Percentiles rank a stretch among this genome's conserved stretches.
Evolutionary conservation across 345 rosid species (phyloP).

Genomic region (Brassica juncea): DNA sequence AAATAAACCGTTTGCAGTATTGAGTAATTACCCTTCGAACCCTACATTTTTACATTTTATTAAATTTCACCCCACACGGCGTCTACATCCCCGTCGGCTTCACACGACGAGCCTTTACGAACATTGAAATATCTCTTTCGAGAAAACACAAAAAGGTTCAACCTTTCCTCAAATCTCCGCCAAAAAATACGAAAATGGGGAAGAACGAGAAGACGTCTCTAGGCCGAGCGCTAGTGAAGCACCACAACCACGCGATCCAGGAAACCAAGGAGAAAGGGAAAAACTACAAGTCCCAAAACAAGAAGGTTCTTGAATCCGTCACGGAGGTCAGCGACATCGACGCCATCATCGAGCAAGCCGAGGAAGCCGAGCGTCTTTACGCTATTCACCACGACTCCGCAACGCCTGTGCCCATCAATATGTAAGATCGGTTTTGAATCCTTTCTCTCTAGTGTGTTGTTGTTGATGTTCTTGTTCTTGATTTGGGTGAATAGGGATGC

Average conservation of each 20-base stretch:
- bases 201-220: slow-evolving; percentile 78
- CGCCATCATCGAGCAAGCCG: slow-evolving; percentile 74
- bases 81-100: not conserved
- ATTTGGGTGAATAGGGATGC: slow-evolving; percentile 48
- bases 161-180: not conserved
- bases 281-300: slow-evolving; percentile 53
- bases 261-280: slow-evolving; percentile 80
- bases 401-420: slow-evolving; percentile 49
- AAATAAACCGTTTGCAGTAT: not conserved
- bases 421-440: slow-evolving; percentile 41
- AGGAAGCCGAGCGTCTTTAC: slow-evolving; percentile 60
- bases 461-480: not conserved
- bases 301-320: slow-evolving; percentile 78
- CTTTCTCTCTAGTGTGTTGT: not conserved
- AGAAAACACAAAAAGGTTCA: not conserved
- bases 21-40: not conserved
- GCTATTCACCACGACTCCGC: slow-evolving; percentile 47
- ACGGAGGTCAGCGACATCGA: slow-evolving; percentile 83
- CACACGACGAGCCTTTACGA: not conserved
- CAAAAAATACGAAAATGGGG: slow-evolving; percentile 50
- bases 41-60: not conserved
- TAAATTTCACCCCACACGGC: not conserved
- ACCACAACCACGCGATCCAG: slow-evolving; percentile 81
- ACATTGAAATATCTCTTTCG: not conserved
- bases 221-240: slow-evolving; percentile 84